A percentile compares a stretch with the other conserved stretches of the same genome.
Conservation (phyloP, 164 flowering plant genomes). For the Malania oleifera region DNA sequence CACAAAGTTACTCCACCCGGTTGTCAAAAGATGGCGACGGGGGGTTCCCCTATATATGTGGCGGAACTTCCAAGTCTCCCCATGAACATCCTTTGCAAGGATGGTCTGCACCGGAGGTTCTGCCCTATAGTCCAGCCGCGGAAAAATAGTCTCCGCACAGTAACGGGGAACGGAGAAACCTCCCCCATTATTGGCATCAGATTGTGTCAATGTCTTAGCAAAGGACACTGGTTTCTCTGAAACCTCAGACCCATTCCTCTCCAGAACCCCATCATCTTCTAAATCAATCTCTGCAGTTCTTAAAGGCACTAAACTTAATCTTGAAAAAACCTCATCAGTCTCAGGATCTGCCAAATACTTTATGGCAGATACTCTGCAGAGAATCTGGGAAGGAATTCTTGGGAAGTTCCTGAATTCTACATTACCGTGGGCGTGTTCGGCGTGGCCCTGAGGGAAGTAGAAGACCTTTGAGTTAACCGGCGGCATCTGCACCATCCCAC, state of each 20-base stretch:
- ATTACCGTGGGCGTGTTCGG: constrained; percentile 38
- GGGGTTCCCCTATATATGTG: constrained; percentile 61
- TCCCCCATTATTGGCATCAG: constrained; percentile 62
- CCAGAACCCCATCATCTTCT: constrained; percentile 18
- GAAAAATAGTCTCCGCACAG: constrained; percentile 61
- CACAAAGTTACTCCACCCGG: constrained; percentile 64
- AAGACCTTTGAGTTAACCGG: constrained; percentile 31
- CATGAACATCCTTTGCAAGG: constrained; percentile 55
- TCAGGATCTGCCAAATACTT: constrained; percentile 49
- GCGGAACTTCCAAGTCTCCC: constrained; percentile 53
- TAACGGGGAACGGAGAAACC: constrained; percentile 60
- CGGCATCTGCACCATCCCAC: constrained; percentile 58
- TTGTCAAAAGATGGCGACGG: constrained; percentile 52
- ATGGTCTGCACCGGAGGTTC: constrained; percentile 61
- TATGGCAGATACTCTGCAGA: constrained; percentile 29
- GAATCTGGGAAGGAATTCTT: constrained; percentile 32
- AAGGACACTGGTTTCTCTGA: constrained; percentile 41
- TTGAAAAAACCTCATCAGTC: constrained; percentile 47
- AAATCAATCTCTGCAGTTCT: constrained; percentile 14
- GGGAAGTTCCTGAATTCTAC: constrained; percentile 26
- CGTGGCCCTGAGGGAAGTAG: constrained; percentile 58
- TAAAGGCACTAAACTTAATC: constrained; percentile 33
- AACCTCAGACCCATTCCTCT: constrained; percentile 17
- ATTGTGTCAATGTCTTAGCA: constrained; percentile 61
- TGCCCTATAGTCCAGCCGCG: constrained; percentile 42